Percentiles rank a stretch among this genome's conserved stretches.
phyloP scores from a whole-genome alignment of 2,329 filamentous ascomycete genomes.

The Alternaria panax region DNA sequence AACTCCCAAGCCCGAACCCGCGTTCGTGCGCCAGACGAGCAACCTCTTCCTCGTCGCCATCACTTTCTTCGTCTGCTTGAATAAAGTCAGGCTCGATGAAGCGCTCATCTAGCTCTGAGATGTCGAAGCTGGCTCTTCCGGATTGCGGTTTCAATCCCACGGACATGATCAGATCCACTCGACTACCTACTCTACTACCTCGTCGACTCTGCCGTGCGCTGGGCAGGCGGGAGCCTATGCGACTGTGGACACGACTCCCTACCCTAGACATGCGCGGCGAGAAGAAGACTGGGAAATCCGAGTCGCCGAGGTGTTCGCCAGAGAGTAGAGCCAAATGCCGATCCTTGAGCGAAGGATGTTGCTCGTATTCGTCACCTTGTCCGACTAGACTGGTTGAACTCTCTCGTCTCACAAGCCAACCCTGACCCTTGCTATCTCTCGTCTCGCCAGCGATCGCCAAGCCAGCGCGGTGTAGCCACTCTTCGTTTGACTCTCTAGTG shows the following conservation, averaged over 20 bases:
- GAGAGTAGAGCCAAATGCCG: constrained; percentile 40
- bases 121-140: constrained; percentile 42
- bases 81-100: constrained; percentile 60
- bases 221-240: constrained; percentile 48
- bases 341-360: constrained; percentile 31
- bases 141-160: constrained; percentile 26
- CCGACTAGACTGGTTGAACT: constrained; percentile 62
- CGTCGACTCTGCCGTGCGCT: constrained; percentile 50
- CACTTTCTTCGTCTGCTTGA: constrained; percentile 52
- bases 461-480: constrained; percentile 67
- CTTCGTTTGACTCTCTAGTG: constrained; percentile 50
- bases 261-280: constrained; percentile 40
- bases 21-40: constrained; percentile 59
- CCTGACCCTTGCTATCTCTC: constrained; percentile 68
- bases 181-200: constrained; percentile 45
- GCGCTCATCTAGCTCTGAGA: constrained; percentile 33
- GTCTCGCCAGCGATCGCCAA: constrained; percentile 64
- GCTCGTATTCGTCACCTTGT: constrained; percentile 47
- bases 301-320: constrained; percentile 44
- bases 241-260: constrained; percentile 48
- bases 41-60: constrained; percentile 62
- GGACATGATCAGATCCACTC: constrained; percentile 49
- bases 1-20: constrained; percentile 63
- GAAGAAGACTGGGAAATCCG: constrained; percentile 43
- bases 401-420: constrained; percentile 65